Conservation (phyloP, 192 early-diverging fungal species). For the Umbelopsis sp. region DNA sequence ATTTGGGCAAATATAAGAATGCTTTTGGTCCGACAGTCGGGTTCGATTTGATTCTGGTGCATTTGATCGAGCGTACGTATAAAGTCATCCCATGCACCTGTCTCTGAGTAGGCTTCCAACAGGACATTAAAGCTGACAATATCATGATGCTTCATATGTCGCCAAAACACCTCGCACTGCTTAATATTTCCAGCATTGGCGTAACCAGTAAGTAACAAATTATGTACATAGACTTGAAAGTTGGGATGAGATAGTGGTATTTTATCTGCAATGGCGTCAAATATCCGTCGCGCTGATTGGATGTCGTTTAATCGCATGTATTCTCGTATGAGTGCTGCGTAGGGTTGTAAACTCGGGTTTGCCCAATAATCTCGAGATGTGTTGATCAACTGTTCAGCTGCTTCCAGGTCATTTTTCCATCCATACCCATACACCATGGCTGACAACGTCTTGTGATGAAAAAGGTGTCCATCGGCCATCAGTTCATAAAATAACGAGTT, state of each 20-base stretch:
- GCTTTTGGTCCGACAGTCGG: neutral
- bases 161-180: neutral
- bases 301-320: neutral
- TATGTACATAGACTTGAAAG: neutral
- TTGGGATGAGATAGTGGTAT: neutral
- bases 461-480: constrained; percentile 17
- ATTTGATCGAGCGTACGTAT: neutral
- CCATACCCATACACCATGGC: neutral
- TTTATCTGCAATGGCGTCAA: neutral
- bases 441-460: neutral
- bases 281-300: neutral
- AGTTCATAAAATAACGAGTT: constrained; percentile 21
- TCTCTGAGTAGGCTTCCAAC: neutral
- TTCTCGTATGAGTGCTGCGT: constrained; percentile 12
- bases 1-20: constrained; percentile 18
- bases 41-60: neutral
- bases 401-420: neutral
- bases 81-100: neutral
- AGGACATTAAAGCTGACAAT: neutral
- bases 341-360: neutral
- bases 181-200: neutral
- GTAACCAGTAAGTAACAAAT: constrained; percentile 6
- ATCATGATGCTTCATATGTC: neutral
- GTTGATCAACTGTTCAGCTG: neutral
- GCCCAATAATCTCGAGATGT: neutral